Percentiles rank a stretch among this genome's conserved stretches.
These are phyloP conservation scores for Venturia effusa DNA, from an alignment of 2,329 filamentous ascomycete genomes.

Conservation along the genomic window DNA sequence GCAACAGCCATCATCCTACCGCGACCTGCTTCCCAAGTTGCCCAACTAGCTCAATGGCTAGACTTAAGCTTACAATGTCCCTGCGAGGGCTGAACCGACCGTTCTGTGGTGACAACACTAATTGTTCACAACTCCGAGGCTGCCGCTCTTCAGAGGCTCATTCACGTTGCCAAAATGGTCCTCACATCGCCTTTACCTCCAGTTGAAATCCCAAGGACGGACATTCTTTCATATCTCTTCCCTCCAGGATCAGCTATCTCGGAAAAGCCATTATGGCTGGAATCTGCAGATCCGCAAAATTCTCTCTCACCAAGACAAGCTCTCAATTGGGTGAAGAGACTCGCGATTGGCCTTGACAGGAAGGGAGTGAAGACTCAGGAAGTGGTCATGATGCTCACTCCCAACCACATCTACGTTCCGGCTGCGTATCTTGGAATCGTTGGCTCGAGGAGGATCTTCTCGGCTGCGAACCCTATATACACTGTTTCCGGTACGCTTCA, in stretches of 20 bases:
- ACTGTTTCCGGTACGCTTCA: constrained; percentile 32
- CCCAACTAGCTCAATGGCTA: not conserved
- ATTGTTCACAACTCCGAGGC: not conserved
- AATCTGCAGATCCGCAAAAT: constrained; percentile 32
- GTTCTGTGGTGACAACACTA: not conserved
- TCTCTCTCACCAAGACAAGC: constrained; percentile 35
- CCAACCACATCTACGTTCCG: constrained; percentile 44
- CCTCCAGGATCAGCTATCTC: constrained; percentile 20
- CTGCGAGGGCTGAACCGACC: not conserved
- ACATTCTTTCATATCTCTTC: constrained; percentile 27
- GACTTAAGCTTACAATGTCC: not conserved
- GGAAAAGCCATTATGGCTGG: constrained; percentile 40
- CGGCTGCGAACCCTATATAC: constrained; percentile 43
- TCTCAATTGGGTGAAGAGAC: constrained; percentile 38
- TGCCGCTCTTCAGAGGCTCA: not conserved
- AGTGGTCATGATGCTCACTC: constrained; percentile 41
- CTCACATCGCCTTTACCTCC: constrained; percentile 32
- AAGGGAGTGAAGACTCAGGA: constrained; percentile 36
- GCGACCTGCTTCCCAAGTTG: not conserved
- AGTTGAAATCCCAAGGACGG: constrained; percentile 36
- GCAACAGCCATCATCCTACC: not conserved
- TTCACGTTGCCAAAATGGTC: constrained; percentile 23
- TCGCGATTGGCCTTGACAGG: constrained; percentile 36
- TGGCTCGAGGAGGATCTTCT: constrained; percentile 41
- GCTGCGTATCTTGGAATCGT: constrained; percentile 41